Percentiles rank a stretch among this genome's conserved stretches.
These are phyloP conservation scores for Arabidopsis lyrata DNA, from an alignment of 441 rosid species.

Conservation along the genomic window DNA sequence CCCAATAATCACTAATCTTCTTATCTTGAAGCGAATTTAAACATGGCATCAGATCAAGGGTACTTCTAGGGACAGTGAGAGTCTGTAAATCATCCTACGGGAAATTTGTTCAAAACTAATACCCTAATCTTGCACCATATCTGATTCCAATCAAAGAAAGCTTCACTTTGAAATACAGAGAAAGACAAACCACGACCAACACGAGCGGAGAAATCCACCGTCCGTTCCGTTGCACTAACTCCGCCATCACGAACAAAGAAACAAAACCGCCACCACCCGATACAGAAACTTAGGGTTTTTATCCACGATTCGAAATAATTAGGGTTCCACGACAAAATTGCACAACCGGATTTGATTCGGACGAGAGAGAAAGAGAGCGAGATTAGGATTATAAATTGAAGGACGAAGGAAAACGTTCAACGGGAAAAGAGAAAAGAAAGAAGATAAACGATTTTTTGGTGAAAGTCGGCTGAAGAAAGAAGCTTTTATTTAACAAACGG, in stretches of 20 bases:
- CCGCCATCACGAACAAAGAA: conserved; percentile 61
- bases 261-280: conserved; percentile 23
- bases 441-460: neutral
- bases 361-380: conserved; percentile 11
- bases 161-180: conserved; percentile 26
- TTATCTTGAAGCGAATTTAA: too few species aligned
- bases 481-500: neutral
- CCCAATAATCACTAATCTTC: too few species aligned
- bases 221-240: conserved; percentile 89
- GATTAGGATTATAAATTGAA: conserved; percentile 21
- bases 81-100: too few species aligned
- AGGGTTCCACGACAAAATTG: conserved; percentile 25
- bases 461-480: neutral
- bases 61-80: too few species aligned
- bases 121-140: conserved; percentile 19
- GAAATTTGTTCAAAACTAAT: too few species aligned
- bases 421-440: neutral
- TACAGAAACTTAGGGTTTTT: conserved; percentile 23
- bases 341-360: conserved; percentile 34
- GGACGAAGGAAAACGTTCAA: conserved; percentile 29
- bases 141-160: conserved; percentile 26
- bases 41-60: too few species aligned
- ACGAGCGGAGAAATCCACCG: conserved; percentile 82
- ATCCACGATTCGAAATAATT: conserved; percentile 22
- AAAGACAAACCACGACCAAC: conserved; percentile 74